Conservation (phyloP, 2,329 filamentous ascomycete species). For the Aspergillus texensis region DNA sequence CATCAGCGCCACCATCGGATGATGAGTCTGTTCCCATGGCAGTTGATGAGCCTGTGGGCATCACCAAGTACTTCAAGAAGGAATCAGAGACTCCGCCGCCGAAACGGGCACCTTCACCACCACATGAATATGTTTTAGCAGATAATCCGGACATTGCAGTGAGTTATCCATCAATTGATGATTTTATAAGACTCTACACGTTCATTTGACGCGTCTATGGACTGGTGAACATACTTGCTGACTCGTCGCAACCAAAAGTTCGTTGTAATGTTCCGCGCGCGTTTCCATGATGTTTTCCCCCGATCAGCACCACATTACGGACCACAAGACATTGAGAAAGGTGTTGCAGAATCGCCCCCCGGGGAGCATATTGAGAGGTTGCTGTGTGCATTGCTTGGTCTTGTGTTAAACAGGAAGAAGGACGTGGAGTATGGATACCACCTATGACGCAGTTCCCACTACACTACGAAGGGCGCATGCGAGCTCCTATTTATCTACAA, state of each 20-base stretch:
- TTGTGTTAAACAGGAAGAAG: slow-evolving; percentile 96
- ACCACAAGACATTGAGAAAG: slow-evolving; percentile 90
- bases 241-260: slow-evolving; percentile 63
- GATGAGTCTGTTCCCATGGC: slow-evolving; percentile 54
- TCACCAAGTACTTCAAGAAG: slow-evolving; percentile 53
- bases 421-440: slow-evolving; percentile 83
- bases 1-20: slow-evolving; percentile 61
- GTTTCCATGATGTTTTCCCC: slow-evolving; percentile 87
- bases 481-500: neutral
- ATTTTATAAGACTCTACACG: slow-evolving; percentile 32
- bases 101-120: slow-evolving; percentile 83
- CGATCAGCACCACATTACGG: slow-evolving; percentile 87
- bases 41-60: slow-evolving; percentile 44
- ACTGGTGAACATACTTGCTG: slow-evolving; percentile 35
- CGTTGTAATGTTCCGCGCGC: slow-evolving; percentile 95
- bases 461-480: neutral
- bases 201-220: slow-evolving; percentile 32
- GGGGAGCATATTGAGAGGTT: slow-evolving; percentile 85
- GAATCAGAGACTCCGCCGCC: slow-evolving; percentile 61
- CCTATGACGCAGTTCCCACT: slow-evolving; percentile 17
- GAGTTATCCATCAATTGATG: slow-evolving; percentile 53
- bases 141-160: slow-evolving; percentile 93
- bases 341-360: slow-evolving; percentile 74
- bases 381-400: slow-evolving; percentile 81
- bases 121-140: slow-evolving; percentile 85